Evolutionary conservation across 306 rosid species (phyloP), one percentile per base, ranked within the genome.

Genomic region (Glycyrrhiza uralensis): DNA sequence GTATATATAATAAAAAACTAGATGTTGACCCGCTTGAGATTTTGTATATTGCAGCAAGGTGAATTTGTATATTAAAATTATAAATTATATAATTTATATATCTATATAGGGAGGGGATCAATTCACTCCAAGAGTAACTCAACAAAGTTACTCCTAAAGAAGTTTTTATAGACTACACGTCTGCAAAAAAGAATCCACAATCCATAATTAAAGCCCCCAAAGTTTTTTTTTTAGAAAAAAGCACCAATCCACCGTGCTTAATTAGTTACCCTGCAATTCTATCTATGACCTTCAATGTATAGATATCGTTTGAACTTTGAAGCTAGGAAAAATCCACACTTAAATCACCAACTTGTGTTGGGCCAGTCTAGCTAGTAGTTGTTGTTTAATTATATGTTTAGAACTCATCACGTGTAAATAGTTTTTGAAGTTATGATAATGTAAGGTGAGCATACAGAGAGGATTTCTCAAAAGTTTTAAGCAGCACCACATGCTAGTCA

Each of bases 141-240:
- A n/a, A n/a, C n/a, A n/a, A n/a, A n/a, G n/a, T n/a, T n/a, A n/a
- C n/a, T n/a, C n/a, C n/a, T n/a, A n/a, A n/a, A n/a, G n/a, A n/a
- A n/a, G n/a, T n/a, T n/a, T n/a, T n/a, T n/a, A 86, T 90, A 96
- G 98, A 93, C 54, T 93, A 91, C 63, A 83, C 91, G 51, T 96
- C 97, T 17, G 90, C 98, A 0, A 79, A 77, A 52, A 91, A 82
- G 85, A 93, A 93, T 52, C 97, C 97, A 28, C 98, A 12, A 89
- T 93, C 49, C 98, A 93, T 75, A 93, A 93, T 80, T 91, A 10
- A 51, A 76, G 26, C 24, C 15, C 17, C 18, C n/a, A n/a, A 20
- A 1, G 1, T 4, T 28, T 44, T 15, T 36, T n/a, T 23, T 26
- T 7, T 28, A 60, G 69, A 41, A 72, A n/a, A 70, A 41, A n/a